phyloP scores from a whole-genome alignment of 2,329 filamentous ascomycete genomes.

The Cercospora sesami region DNA sequence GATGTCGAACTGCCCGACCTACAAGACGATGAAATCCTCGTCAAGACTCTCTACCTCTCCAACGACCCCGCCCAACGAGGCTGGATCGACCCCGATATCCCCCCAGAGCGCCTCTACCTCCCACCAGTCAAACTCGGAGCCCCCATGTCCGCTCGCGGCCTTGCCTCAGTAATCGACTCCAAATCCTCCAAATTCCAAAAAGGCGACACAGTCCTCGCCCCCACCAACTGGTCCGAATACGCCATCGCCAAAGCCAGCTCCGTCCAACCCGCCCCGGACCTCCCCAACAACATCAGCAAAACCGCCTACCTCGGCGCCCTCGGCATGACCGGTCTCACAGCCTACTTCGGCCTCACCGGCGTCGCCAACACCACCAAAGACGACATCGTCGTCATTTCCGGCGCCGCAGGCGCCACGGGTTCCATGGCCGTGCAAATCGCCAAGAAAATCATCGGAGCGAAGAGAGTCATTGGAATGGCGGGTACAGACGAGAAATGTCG shows the following conservation, averaged over 20 bases:
- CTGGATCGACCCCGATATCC: conserved; percentile 46
- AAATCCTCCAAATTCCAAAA: conserved; percentile 36
- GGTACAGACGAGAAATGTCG: conserved; percentile 55
- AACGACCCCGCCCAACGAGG: conserved; percentile 57
- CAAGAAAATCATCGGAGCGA: conserved; percentile 43
- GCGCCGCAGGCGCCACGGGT: conserved; percentile 53
- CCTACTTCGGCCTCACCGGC: conserved; percentile 51
- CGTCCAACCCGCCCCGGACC: conserved; percentile 26
- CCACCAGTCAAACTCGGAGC: conserved; percentile 47
- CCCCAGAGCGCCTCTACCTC: conserved; percentile 47
- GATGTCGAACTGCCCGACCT: conserved; percentile 28
- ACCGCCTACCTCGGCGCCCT: conserved; percentile 53
- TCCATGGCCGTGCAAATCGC: conserved; percentile 56
- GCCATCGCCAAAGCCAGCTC: conserved; percentile 38
- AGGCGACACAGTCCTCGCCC: conserved; percentile 42
- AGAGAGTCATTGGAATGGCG: conserved; percentile 55
- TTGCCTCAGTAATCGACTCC: conserved; percentile 44
- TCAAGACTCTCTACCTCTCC: conserved; percentile 51
- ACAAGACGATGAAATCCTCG: conserved; percentile 46
- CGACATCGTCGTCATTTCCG: conserved; percentile 50
- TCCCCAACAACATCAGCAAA: conserved; percentile 40
- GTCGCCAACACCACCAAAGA: conserved; percentile 43
- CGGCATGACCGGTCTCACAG: conserved; percentile 47
- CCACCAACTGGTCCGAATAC: conserved; percentile 47
- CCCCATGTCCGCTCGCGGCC: conserved; percentile 41